Evolutionary conservation across 495 filamentous ascomycete species (phyloP), one percentile per base, ranked within the genome.

Genomic region (Delitschia confertaspora): DNA sequence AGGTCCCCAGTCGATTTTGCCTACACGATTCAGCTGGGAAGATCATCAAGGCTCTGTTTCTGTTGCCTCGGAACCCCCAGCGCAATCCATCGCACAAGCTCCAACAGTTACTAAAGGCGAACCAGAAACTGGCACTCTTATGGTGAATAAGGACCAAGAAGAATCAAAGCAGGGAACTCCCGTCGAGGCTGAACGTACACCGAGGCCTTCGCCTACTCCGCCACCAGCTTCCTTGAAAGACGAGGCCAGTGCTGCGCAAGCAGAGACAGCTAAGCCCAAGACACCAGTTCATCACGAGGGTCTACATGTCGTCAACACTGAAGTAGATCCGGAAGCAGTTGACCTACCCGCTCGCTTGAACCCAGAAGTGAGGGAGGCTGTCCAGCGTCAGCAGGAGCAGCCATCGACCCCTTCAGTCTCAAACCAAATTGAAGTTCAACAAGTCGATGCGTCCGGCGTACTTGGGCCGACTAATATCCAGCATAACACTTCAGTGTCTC

Each of bases 1-100:
- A 2, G 26, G 10, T 14, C 9, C 31, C 2, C 33, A 31, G 14
- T 43, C 54, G 4, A 17, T 33, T 17, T 33, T 61, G 20, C 47
- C 63, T 17, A 53, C 53, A 31, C 44, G 60, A 1, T 65, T 64
- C 30, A 64, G 60, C 46, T 65, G 60, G 60, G 63, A 66, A 51
- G 38, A 44, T 13, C 13, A 34, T 10, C 0, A n/a, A 23, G 17
- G 5, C 18, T 10, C 36, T 11, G 6, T 21, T 6, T 1, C 19
- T 23, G 16, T 14, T 21, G 10, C 32, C 7, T 13, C 37, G 5
- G 32, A 35, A 9, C 22, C 17, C 11, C 49, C 47, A 25, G 38
- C 22, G 16, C 19, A 47, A 3, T 21, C 34, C 17, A 23, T 25
- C 19, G 30, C 34, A 3, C 16, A 38, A 18, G 27, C 26, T 19